Evolutionary conservation across 2,329 filamentous ascomycete genomes (phyloP), one percentile per base, ranked within the genome.

Genomic region (Nannizziopsis arthrosporioides): DNA sequence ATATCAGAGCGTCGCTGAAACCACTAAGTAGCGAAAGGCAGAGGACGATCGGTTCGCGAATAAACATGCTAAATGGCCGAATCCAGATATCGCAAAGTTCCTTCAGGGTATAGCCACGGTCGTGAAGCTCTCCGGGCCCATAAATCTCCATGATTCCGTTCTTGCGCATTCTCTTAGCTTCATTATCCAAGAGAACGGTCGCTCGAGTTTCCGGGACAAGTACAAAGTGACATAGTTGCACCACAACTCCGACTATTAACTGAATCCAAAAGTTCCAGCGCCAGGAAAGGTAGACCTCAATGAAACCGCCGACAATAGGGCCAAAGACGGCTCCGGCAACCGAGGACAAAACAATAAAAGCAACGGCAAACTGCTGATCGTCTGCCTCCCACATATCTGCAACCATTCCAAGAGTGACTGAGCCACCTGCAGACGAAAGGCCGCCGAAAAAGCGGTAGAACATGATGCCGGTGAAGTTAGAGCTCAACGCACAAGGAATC

Each of bases 71-170:
- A 59, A 81, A 82, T 0, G 80, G 78, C 0, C 78, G 74, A 30
- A 69, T 58, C 76, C 78, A 80, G 41, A 80, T 73, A 35, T 68
- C 65, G 27, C 77, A 50, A 11, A 83, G 66, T 54, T 82, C 78
- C 51, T 68, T 71, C 44, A 67, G 65, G 1, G 73, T 73, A 57
- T 83, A 74, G 40, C 77, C 72, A 47, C 74, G 69, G 10, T 66
- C 63, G 7, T 76, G 70, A 12, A 87, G 72, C 65, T 92, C 85
- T 51, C 84, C 79, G 0, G 83, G 84, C 1, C 85, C 84, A 61
- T 77, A 85, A 52, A 87, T 63, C 57, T 83, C 80, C 51, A 68
- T 64, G 48, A 74, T 62, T 4, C 77, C 77, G 5, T 67, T 76
- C 53, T 70, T 65, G 44, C 78, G 72, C 27, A 75, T 65, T 44